phyloP scores from a whole-genome alignment of 2,329 filamentous ascomycete species.

The Hawksworthiomyces lignivorus region DNA sequence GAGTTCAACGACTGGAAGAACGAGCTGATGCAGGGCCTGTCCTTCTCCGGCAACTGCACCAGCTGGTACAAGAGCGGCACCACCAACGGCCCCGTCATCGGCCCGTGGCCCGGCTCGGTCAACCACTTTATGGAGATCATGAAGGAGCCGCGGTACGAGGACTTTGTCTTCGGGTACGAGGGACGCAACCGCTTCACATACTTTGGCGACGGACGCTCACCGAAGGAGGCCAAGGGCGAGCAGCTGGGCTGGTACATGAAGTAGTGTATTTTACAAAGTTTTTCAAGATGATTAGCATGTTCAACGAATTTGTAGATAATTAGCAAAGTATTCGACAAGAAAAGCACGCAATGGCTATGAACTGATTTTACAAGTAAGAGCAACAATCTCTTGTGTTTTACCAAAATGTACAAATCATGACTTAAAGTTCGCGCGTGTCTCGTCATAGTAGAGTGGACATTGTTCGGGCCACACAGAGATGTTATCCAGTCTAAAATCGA shows the following conservation, averaged over 20 bases:
- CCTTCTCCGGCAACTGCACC: conserved; percentile 21
- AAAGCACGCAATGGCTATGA: no score
- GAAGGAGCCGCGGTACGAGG: conserved; percentile 9
- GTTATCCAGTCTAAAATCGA: no score
- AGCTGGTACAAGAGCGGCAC: conserved; percentile 21
- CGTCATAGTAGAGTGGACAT: no score
- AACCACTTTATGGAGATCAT: conserved; percentile 9
- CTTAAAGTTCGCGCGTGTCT: no score
- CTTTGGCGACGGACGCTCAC: conserved; percentile 5
- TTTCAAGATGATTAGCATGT: no score
- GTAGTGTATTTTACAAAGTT: background rate
- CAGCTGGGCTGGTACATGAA: conserved; percentile 5
- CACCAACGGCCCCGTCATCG: conserved; percentile 16
- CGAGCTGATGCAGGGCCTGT: conserved; percentile 22
- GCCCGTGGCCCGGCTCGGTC: conserved; percentile 6
- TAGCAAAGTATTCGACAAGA: no score
- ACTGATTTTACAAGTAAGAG: no score
- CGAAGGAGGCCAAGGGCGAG: conserved; percentile 7
- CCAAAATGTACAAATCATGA: no score
- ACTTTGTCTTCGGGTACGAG: conserved; percentile 1
- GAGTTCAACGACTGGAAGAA: conserved; percentile 20
- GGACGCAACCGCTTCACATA: conserved; percentile 5
- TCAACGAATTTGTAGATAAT: no score
- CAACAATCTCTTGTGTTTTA: no score
- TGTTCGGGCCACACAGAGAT: no score